A percentile compares a stretch with the other conserved stretches of the same genome.
Conservation (phyloP, 371 early-diverging fungal species). For the Rhizopus stolonifer region DNA sequence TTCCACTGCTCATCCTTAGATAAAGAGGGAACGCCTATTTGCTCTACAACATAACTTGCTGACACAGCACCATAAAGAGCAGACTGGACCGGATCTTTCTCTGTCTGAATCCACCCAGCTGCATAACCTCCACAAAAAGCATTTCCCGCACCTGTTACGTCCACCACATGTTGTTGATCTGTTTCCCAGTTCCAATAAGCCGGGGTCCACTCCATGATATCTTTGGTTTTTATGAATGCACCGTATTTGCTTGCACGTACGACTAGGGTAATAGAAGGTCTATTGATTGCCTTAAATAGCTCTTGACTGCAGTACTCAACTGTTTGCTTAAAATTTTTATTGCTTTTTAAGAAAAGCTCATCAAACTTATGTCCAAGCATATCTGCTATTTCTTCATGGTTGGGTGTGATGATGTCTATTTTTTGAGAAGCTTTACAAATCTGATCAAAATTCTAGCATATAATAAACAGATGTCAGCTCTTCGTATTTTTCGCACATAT, state of each 20-base stretch:
- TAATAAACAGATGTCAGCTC: not conserved
- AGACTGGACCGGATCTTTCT: constrained; percentile 29
- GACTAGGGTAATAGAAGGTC: constrained; percentile 1
- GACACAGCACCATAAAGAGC: constrained; percentile 41
- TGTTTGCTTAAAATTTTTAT: constrained; percentile 3
- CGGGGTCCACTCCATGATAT: constrained; percentile 27
- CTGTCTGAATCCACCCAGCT: constrained; percentile 31
- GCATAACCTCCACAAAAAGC: constrained; percentile 45
- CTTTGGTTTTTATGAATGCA: constrained; percentile 10
- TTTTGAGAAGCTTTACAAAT: constrained; percentile 11
- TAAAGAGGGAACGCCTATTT: constrained; percentile 39
- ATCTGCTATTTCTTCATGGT: constrained; percentile 33
- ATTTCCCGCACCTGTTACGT: constrained; percentile 55
- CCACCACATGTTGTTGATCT: constrained; percentile 20
- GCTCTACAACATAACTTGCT: constrained; percentile 45
- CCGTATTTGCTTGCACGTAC: constrained; percentile 42
- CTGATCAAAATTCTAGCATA: constrained; percentile 4
- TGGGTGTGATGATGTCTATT: constrained; percentile 27
- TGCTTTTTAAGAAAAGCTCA: not conserved
- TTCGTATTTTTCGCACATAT: not conserved
- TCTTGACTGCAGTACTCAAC: constrained; percentile 12
- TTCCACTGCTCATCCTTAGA: constrained; percentile 29
- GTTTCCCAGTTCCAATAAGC: constrained; percentile 33
- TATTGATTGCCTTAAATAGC: constrained; percentile 2
- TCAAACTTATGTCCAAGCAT: constrained; percentile 17